Base-by-base conservation (phyloP, 345 rosid genomes). In the Syzygium grande region DNA sequence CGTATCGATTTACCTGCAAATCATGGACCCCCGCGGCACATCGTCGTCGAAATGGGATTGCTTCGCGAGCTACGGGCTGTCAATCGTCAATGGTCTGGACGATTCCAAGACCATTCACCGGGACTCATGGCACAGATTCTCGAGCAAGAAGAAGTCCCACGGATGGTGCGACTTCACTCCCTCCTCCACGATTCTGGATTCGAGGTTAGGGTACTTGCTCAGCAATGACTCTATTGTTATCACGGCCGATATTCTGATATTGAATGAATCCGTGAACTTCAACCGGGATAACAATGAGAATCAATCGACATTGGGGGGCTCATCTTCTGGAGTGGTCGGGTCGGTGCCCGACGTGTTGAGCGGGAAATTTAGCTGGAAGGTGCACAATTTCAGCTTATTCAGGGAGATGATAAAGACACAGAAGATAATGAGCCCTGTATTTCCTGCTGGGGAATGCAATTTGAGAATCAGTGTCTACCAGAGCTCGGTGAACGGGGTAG, bases 161-260 rank as follows among this genome's bases (percentile, higher is more conserved):
- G 99, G 99, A 10, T 98, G 99, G 99, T 98, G 99, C 89, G 99
- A 98, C 93, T 98, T 98, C 91, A 94, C 99, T 8, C 97, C 98
- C 84, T 93, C 94, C 51, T 93, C 99, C 11, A 93, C 97, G 19
- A 90, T 98, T 84, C 93, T 96, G 51, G 99, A 98, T 92, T 90
- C 98, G 61, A 96, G 94, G 92, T 89, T 92, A 92, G 99, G 99
- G 55, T 98, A 91, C 89, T 86, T 98, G 87, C 93, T 91, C 22
- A 94, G 90, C 68, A 94, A 92, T 41, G 99, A 96, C 84, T 93
- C 97, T 1, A 92, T 98, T 85, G 91, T 95, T 46, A 93, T 98
- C 25, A 95, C 98, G 3, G 99, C 99, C 11, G 98, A 98, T 94
- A 98, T 98, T 21, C 90, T 98, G 86, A 95, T 98, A 38, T 90